Percentiles rank a stretch among this genome's conserved stretches.
Conservation (phyloP, 768 basidiomycete genomes). For the Panaeolus cyanescens region DNA sequence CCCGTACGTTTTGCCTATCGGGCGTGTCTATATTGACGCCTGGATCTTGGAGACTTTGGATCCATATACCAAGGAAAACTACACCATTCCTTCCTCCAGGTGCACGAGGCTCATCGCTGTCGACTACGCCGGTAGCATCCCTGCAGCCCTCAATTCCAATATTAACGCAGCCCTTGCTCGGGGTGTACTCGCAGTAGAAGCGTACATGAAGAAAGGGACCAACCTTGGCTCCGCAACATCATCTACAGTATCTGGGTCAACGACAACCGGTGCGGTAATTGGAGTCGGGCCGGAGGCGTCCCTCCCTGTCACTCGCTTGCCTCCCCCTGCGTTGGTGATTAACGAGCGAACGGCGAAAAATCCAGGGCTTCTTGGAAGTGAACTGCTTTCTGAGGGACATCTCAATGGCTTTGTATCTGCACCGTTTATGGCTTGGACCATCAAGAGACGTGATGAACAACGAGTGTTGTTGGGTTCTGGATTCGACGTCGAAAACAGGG, state of each 20-base stretch:
- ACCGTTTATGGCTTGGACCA: conserved; percentile 52
- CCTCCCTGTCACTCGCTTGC: conserved; percentile 69
- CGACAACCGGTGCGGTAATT: neutral
- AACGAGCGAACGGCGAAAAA: conserved; percentile 42
- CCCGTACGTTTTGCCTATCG: conserved; percentile 69
- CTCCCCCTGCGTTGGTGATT: conserved; percentile 62
- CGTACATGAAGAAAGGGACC: conserved; percentile 56
- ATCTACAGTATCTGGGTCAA: neutral
- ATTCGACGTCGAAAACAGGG: conserved; percentile 50
- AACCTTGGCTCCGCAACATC: neutral
- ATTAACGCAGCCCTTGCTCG: conserved; percentile 79
- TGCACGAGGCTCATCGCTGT: conserved; percentile 85
- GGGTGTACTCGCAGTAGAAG: conserved; percentile 73
- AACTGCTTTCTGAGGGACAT: conserved; percentile 5
- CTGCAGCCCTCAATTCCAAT: conserved; percentile 81
- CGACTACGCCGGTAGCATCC: conserved; percentile 86
- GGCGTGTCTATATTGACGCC: conserved; percentile 84
- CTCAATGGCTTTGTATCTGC: conserved; percentile 13
- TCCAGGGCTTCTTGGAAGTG: conserved; percentile 15
- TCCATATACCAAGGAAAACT: conserved; percentile 92
- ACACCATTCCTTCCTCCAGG: conserved; percentile 89
- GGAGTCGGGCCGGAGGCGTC: conserved; percentile 37
- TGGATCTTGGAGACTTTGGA: conserved; percentile 98
- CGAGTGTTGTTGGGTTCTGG: conserved; percentile 57
- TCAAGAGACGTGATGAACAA: conserved; percentile 60